phyloP scores from a whole-genome alignment of 129 eudicot genomes.

The Gnaphalium uliginosum region DNA sequence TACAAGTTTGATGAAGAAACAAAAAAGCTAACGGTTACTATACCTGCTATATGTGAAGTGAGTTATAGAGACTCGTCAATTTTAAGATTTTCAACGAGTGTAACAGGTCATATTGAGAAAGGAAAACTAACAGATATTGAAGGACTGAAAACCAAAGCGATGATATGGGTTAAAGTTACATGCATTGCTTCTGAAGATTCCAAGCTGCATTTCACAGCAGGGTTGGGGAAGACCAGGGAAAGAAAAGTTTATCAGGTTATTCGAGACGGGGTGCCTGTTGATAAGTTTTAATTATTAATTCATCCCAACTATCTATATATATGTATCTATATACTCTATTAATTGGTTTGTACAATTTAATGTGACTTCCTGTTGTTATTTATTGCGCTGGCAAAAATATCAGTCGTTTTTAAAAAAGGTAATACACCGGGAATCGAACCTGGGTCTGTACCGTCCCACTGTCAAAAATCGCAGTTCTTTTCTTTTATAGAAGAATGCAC shows the following conservation, averaged over 20 bases:
- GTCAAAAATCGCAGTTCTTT: neutral
- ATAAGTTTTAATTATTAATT: conserved; percentile 36
- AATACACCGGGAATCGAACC: too few species aligned
- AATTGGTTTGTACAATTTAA: neutral
- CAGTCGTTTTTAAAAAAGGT: neutral
- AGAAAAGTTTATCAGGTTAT: conserved; percentile 45
- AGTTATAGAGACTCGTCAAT: conserved; percentile 54
- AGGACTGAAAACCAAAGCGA: conserved; percentile 49
- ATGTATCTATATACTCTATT: neutral
- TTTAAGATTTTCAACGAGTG: conserved; percentile 43
- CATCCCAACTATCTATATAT: neutral
- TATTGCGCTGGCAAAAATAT: too few species aligned
- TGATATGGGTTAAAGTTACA: conserved; percentile 53
- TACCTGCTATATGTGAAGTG: conserved; percentile 49
- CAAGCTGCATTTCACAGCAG: conserved; percentile 47
- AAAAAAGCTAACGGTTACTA: conserved; percentile 35
- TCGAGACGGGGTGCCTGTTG: conserved; percentile 43
- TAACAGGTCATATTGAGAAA: conserved; percentile 48
- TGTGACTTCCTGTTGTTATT: too few species aligned
- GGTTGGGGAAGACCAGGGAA: conserved; percentile 41
- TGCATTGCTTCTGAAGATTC: conserved; percentile 36
- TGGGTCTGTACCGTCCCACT: too few species aligned
- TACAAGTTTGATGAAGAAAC: conserved; percentile 50
- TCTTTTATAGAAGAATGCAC: conserved; percentile 40
- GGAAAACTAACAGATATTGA: conserved; percentile 53